These are phyloP conservation scores for Pseudozyma tsukubaensis DNA, from an alignment of 1,284 basidiomycete genomes.

Conservation along the genomic window DNA sequence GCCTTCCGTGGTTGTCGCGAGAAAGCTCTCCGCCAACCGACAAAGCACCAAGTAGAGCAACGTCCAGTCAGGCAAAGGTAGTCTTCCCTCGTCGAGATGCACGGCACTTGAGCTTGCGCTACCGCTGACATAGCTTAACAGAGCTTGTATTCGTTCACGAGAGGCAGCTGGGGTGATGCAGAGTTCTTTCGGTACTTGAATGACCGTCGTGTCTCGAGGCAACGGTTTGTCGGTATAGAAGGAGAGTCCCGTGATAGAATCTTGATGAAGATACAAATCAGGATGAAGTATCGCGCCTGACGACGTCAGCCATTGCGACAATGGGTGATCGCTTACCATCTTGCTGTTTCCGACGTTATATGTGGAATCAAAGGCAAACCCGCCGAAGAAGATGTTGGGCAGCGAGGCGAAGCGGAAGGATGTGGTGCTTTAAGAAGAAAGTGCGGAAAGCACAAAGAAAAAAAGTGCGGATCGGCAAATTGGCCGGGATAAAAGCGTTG, in stretches of 20 bases:
- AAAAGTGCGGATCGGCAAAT: conserved; percentile 12
- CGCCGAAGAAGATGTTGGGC: not conserved
- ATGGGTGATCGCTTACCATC: conserved; percentile 1
- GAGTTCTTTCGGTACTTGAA: conserved; percentile 20
- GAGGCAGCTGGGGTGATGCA: conserved; percentile 37
- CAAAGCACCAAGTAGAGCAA: conserved; percentile 36
- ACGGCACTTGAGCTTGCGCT: not conserved
- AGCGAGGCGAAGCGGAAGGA: conserved; percentile 2
- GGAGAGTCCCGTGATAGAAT: conserved; percentile 28
- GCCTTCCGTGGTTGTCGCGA: not conserved
- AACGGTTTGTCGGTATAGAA: conserved; percentile 27
- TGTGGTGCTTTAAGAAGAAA: conserved; percentile 3
- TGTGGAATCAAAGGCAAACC: no score
- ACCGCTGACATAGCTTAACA: not conserved
- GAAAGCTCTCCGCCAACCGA: conserved; percentile 7
- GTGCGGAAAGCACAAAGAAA: not conserved
- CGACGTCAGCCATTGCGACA: conserved; percentile 20
- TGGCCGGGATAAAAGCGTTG: conserved; percentile 1
- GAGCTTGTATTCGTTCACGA: not conserved
- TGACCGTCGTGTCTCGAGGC: conserved; percentile 21
- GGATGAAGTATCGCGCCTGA: conserved; percentile 35
- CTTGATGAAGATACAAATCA: conserved; percentile 13
- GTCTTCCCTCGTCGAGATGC: not conserved
- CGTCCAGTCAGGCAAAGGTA: conserved; percentile 34
- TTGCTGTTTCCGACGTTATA: not conserved